Percentiles rank a stretch among this genome's conserved stretches.
These are phyloP conservation scores for Aspergillus ochraceoroseus DNA, from an alignment of 2,329 filamentous ascomycete genomes.

Conservation along the genomic window DNA sequence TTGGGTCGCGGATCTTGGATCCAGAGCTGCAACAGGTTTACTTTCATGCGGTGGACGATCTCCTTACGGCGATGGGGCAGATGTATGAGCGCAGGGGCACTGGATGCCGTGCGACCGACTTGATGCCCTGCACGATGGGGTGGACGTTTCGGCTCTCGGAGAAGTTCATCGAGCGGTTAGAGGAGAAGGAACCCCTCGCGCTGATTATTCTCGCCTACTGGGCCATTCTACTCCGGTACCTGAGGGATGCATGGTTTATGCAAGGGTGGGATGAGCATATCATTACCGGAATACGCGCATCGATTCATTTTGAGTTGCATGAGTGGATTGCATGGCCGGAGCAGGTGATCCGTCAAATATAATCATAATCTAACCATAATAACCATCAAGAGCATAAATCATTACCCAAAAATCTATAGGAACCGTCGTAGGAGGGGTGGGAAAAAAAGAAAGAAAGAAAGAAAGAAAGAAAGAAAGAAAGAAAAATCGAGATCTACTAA, in stretches of 20 bases:
- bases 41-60: conserved; percentile 9
- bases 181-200: conserved; percentile 26
- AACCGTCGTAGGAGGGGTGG: no score
- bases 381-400: no score
- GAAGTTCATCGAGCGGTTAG: conserved; percentile 23
- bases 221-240: conserved; percentile 30
- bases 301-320: conserved; percentile 17
- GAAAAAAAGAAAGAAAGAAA: no score
- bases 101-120: conserved; percentile 9
- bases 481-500: no score
- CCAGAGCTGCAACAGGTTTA: conserved; percentile 14
- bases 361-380: no score
- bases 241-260: conserved; percentile 34
- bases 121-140: conserved; percentile 29
- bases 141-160: conserved; percentile 31
- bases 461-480: no score
- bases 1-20: not conserved
- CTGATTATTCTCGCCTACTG: conserved; percentile 31
- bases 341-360: no score
- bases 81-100: conserved; percentile 17
- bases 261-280: conserved; percentile 34
- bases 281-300: conserved; percentile 25
- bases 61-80: conserved; percentile 19
- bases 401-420: no score
- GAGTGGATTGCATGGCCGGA: conserved; percentile 30